Evolutionary conservation across 108 stramenopile genomes (phyloP), one percentile per base, ranked within the genome.

Genomic region (Skeletonema grethae): DNA sequence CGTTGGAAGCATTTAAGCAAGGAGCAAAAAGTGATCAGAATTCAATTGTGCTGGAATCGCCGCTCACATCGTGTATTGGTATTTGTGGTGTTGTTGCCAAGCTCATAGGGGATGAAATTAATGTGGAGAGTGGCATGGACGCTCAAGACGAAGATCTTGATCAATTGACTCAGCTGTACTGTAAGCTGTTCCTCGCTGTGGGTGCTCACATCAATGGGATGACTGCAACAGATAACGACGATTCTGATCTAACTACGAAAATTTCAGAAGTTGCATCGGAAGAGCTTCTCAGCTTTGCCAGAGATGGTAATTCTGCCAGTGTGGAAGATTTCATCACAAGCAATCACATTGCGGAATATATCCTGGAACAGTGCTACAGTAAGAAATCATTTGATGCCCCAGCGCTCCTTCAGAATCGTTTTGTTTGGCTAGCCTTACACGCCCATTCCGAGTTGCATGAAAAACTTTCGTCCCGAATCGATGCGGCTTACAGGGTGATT

Each of bases 351-450:
- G 53, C 73, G 36, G 45, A 62, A 18, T 28, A 69, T 36, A 62
- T 25, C 64, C 73, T 65, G 34, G 16, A 65, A 25, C 25, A 43
- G 25, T 25, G 15, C 15, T 43, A n/a, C 41, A 43, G 41, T 43
- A n/a, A n/a, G 41, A 43, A 43, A n/a, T 43, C 41, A 43, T 15
- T 43, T n/a, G 41, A n/a, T 5, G 41, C 41, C 0, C 15, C 41
- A 15, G 15, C 15, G 15, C 41, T 43, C 13, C 25, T 81, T n/a
- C 57, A 48, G 12, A 38, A 57, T n/a, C 70, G 80, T 8, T 82
- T 77, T 55, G 72, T 72, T 1, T 82, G 80, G 80, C 29, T 73
- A 32, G 68, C 75, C 20, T 66, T 83, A 53, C 57, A 65, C 30
- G 38, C 82, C 1, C 38, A 70, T 16, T 65, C 82, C 16, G 67